A percentile compares a stretch with the other conserved stretches of the same genome.
These are phyloP conservation scores for Hypholoma sublateritium DNA, from an alignment of 768 basidiomycete species.

Conservation along the genomic window DNA sequence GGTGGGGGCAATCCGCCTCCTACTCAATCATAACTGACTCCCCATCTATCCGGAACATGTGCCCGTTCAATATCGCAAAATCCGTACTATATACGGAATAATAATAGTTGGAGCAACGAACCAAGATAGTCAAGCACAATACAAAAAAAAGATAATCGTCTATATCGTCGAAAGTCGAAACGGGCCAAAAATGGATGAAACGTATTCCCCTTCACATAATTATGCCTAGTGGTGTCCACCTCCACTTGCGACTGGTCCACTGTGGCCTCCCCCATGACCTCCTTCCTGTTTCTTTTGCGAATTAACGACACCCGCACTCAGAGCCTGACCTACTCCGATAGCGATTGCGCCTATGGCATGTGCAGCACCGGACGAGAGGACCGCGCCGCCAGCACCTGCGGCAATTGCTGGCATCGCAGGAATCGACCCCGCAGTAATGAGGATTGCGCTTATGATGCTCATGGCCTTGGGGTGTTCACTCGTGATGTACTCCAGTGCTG, in stretches of 20 bases:
- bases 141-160: background rate
- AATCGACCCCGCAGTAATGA: conserved; percentile 76
- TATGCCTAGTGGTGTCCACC: conserved; percentile 1
- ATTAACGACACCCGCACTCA: conserved; percentile 35
- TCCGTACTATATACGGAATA: background rate
- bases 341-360: conserved; percentile 82
- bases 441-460: conserved; percentile 72
- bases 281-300: conserved; percentile 24
- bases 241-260: background rate
- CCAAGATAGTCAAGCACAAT: background rate
- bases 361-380: conserved; percentile 70
- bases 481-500: conserved; percentile 71
- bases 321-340: conserved; percentile 62
- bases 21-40: background rate
- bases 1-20: background rate
- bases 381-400: conserved; percentile 68
- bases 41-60: background rate
- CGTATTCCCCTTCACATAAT: background rate
- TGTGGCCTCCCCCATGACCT: background rate
- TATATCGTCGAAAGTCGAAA: background rate
- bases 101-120: background rate
- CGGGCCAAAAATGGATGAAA: background rate
- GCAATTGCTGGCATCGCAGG: conserved; percentile 70
- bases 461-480: conserved; percentile 74
- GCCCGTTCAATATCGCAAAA: background rate